A percentile compares a stretch with the other conserved stretches of the same genome.
Evolutionary conservation across 306 rosid species (phyloP).

Genomic region (Cucumis hystrix): DNA sequence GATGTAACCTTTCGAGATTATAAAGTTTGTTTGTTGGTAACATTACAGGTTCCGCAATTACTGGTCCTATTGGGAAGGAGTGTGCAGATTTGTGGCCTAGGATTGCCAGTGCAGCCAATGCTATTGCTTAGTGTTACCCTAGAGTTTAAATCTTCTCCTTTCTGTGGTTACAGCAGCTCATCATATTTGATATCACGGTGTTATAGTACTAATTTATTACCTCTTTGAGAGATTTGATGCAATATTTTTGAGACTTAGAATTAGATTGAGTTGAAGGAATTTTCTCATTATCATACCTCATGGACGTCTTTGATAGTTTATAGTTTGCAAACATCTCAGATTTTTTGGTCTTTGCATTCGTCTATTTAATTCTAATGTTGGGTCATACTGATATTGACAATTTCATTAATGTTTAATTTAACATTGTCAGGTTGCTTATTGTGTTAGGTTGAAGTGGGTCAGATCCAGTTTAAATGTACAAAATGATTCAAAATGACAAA

Average conservation of each 20-base stretch:
- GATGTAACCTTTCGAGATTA: background rate
- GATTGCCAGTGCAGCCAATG: constrained; percentile 31
- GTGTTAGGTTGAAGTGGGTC: no score
- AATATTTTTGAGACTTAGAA: background rate
- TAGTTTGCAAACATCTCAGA: background rate
- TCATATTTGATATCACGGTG: background rate
- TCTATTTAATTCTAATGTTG: no score
- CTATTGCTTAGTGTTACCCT: constrained; percentile 12
- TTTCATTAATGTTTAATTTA: no score
- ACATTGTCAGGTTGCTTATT: no score
- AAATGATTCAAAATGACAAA: no score
- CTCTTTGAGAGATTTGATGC: background rate
- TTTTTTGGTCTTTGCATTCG: no score
- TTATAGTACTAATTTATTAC: background rate
- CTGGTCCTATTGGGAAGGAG: constrained; percentile 31
- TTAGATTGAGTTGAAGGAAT: background rate
- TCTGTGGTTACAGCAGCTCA: background rate
- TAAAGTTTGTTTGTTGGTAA: background rate
- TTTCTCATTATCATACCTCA: background rate
- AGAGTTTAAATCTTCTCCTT: background rate
- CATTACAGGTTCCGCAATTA: constrained; percentile 23
- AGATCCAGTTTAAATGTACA: no score
- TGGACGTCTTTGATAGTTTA: background rate
- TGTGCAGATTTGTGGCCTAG: constrained; percentile 35
- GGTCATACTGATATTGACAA: no score